Evolutionary conservation across 2,329 filamentous ascomycete species (phyloP).

Genomic region (Drechslera avenae): DNA sequence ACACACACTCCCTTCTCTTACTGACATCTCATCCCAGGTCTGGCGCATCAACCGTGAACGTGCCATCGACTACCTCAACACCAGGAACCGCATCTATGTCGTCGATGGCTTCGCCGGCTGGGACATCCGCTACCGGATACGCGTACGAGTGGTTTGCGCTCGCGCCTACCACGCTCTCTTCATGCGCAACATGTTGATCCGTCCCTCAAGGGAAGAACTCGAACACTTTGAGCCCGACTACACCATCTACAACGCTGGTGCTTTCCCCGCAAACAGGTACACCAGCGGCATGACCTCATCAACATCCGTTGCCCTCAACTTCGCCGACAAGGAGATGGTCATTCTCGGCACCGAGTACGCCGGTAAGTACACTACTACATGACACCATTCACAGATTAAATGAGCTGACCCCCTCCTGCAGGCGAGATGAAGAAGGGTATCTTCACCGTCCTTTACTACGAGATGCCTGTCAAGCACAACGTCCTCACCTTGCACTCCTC

Average conservation of each 20-base stretch:
- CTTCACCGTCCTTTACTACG: constrained; percentile 99
- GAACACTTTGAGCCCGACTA: constrained; percentile 99
- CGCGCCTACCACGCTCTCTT: constrained; percentile 99
- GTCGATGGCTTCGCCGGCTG: constrained; percentile 97
- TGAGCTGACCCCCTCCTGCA: constrained; percentile 55
- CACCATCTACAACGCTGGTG: constrained; percentile 98
- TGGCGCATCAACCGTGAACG: constrained; percentile 99
- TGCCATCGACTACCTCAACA: constrained; percentile 99
- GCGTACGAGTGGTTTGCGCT: constrained; percentile 95
- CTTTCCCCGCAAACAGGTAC: constrained; percentile 97
- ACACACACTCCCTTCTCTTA: constrained; percentile 25
- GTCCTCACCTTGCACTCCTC: constrained; percentile 98
- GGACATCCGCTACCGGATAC: constrained; percentile 98
- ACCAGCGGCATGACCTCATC: constrained; percentile 98
- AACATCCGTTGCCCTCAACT: constrained; percentile 98
- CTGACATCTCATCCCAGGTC: constrained; percentile 64
- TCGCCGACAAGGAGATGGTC: constrained; percentile 99
- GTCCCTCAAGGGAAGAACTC: constrained; percentile 86
- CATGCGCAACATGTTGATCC: constrained; percentile 99
- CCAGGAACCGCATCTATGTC: constrained; percentile 97
- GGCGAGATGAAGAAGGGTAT: constrained; percentile 79
- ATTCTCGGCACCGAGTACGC: constrained; percentile 99
- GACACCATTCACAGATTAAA: too few relatives aligned
- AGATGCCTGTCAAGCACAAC: constrained; percentile 99
- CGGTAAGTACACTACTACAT: constrained; percentile 59